These are phyloP conservation scores for Boletus rex-veris DNA, from an alignment of 768 basidiomycete species.

Conservation along the genomic window DNA sequence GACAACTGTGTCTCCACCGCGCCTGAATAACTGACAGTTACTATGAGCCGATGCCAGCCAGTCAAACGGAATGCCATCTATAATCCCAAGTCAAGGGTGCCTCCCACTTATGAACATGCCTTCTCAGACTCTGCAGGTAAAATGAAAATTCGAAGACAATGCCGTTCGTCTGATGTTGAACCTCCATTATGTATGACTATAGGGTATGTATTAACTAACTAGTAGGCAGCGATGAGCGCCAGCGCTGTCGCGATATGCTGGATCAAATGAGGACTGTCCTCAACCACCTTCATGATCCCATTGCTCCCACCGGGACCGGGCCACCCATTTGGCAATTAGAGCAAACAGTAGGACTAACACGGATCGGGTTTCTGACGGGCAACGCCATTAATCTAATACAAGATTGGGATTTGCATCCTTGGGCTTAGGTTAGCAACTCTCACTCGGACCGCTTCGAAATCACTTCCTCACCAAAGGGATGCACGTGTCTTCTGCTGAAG, in stretches of 20 bases:
- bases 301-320: constrained; percentile 10
- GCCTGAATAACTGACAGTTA: no score
- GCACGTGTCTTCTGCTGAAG: constrained; percentile 65
- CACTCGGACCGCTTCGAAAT: not conserved
- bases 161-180: not conserved
- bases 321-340: constrained; percentile 29
- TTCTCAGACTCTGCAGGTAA: not conserved
- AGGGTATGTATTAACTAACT: constrained; percentile 16
- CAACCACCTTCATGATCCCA: constrained; percentile 16
- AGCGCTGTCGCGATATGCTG: constrained; percentile 18
- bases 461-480: constrained; percentile 44
- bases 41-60: no score
- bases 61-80: not conserved
- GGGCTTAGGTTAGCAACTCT: constrained; percentile 13
- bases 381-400: constrained; percentile 66
- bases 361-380: constrained; percentile 68
- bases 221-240: constrained; percentile 15
- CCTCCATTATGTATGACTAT: constrained; percentile 25
- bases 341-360: constrained; percentile 55
- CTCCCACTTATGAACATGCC: not conserved
- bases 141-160: not conserved
- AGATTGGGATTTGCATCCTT: constrained; percentile 52
- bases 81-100: not conserved
- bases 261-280: not conserved
- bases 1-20: no score